Evolutionary conservation across 2,329 filamentous ascomycete genomes (phyloP).

Genomic region (Epicoccum nigrum): DNA sequence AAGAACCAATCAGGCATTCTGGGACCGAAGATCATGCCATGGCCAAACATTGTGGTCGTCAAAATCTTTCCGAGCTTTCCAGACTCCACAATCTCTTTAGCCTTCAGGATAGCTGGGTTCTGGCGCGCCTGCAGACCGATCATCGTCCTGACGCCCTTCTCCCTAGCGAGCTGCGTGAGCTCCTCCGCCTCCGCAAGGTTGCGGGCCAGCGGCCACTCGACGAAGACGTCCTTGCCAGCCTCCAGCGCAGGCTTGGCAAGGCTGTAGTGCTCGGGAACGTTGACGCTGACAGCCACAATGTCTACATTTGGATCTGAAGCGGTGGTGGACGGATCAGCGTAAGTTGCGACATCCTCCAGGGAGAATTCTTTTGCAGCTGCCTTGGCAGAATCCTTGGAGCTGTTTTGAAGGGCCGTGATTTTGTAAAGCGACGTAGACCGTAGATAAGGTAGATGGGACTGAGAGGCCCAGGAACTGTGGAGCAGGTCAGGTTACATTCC

Average conservation of each 20-base stretch:
- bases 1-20: constrained; percentile 34
- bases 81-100: constrained; percentile 51
- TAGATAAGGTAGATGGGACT: constrained; percentile 49
- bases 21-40: constrained; percentile 32
- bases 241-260: constrained; percentile 52
- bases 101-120: constrained; percentile 48
- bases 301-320: constrained; percentile 56
- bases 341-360: constrained; percentile 49
- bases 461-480: constrained; percentile 45
- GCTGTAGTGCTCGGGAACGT: constrained; percentile 52
- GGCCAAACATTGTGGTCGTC: constrained; percentile 40
- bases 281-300: constrained; percentile 54
- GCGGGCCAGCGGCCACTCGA: constrained; percentile 58
- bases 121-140: constrained; percentile 57
- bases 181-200: constrained; percentile 52
- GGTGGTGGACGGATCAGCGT: constrained; percentile 53
- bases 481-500: constrained; percentile 5
- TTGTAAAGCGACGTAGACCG: constrained; percentile 48
- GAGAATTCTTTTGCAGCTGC: constrained; percentile 48
- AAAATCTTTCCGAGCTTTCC: constrained; percentile 54
- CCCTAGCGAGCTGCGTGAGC: constrained; percentile 50
- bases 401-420: constrained; percentile 59
- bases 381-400: constrained; percentile 50
- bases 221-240: constrained; percentile 52
- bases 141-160: constrained; percentile 52